Evolutionary conservation across 2,329 filamentous ascomycete species (phyloP), one percentile per base, ranked within the genome.

Genomic region (Pseudocercospora musae): DNA sequence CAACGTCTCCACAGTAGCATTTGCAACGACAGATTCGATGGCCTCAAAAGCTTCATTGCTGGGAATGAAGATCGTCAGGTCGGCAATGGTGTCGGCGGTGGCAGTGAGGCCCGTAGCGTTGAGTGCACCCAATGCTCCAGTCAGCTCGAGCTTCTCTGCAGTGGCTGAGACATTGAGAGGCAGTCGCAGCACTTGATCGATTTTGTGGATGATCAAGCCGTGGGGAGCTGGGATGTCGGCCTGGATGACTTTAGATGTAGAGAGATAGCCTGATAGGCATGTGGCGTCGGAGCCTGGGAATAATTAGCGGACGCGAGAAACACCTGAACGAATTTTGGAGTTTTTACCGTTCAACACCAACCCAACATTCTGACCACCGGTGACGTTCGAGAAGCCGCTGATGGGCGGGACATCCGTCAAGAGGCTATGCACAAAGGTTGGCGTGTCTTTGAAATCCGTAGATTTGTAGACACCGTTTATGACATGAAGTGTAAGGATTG

Each of bases 11-110:
- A 40, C 71, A 20, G 78, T 79, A 29, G 87, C 72, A 60, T 80
- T 79, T 23, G 75, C 72, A 11, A 86, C 70, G 2, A 81, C 76
- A 55, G 80, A 84, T 60, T 82, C 85, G 46, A 89, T 84, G 25
- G 77, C 74, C 37, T 81, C 77, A 76, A 89, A 86, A 10, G 86
- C 86, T 1, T 77, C 77, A 72, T 89, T 86, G 70, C 77, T 81
- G 1, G 88, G 87, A 0, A 83, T 86, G 66, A 90, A 89, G 64
- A 90, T 79, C 59, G 88, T 90, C 40, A 89, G 66, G 69, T 86
- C 79, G 27, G 70, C 68, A 8, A 76, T 70, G 11, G 64, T 67
- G 63, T 80, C 74, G 29, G 87, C 71, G 18, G 77, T 73, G 2
- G 75, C 68, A 18, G 78, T 65, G 18, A 80, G 71, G 63, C 77